Evolutionary conservation across 768 basidiomycete genomes (phyloP).

Genomic region (Lactarius vividus): DNA sequence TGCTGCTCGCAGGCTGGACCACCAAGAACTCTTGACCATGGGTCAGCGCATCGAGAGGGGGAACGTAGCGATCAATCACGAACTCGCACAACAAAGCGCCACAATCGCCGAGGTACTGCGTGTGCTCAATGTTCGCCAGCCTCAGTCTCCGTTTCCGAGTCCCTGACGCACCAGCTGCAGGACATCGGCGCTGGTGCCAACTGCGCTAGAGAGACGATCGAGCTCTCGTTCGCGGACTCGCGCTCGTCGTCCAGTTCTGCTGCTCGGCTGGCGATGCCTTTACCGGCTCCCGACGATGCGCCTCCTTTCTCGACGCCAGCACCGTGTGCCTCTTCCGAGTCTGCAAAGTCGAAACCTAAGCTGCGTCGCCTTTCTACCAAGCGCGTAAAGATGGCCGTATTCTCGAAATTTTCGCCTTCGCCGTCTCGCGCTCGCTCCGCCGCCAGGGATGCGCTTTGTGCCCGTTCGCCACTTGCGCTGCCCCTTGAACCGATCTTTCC

Average conservation of each 20-base stretch:
- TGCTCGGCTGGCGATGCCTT: not conserved
- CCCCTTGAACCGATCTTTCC: not conserved
- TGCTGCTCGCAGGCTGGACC: slow-evolving; percentile 20
- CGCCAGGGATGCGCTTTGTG: not conserved
- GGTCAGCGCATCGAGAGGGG: slow-evolving; percentile 22
- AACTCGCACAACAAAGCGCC: slow-evolving; percentile 26
- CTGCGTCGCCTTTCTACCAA: slow-evolving; percentile 15
- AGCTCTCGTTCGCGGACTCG: not conserved
- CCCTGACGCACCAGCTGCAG: not conserved
- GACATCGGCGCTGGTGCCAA: not conserved
- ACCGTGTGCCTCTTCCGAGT: not conserved
- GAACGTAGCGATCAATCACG: slow-evolving; percentile 21
- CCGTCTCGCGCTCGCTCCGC: not conserved
- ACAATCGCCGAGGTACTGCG: slow-evolving; percentile 22
- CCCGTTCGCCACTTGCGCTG: not conserved
- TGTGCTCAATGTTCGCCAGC: slow-evolving; percentile 20
- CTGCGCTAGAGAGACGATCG: not conserved
- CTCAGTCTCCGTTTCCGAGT: not conserved
- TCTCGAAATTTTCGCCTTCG: slow-evolving; percentile 13
- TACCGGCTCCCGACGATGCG: not conserved
- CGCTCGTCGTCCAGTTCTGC: not conserved
- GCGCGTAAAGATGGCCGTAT: slow-evolving; percentile 8
- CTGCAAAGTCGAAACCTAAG: not conserved
- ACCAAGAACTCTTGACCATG: slow-evolving; percentile 20
- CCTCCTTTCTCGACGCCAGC: not conserved